Evolutionary conservation across 345 rosid genomes (phyloP).

Genomic region (Linum usitatissimum): DNA sequence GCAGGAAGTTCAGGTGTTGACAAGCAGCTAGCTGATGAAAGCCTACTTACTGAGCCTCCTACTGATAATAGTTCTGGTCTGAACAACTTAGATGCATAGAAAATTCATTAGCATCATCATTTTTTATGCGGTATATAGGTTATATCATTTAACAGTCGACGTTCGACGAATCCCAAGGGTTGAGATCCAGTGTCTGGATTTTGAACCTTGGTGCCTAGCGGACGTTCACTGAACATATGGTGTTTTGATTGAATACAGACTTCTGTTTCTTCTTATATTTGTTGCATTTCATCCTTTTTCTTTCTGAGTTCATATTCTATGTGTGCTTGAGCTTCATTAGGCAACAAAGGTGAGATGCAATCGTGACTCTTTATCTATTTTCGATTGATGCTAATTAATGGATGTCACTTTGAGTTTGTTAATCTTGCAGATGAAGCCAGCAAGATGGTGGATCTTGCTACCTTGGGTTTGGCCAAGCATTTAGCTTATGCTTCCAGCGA

Average conservation of each 20-base stretch:
- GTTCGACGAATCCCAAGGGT: too few species aligned
- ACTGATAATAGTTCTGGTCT: neutral
- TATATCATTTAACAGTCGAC: neutral
- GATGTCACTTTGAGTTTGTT: neutral
- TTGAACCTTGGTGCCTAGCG: constrained; percentile 4
- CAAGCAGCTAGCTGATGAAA: constrained; percentile 38
- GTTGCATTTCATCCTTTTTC: constrained; percentile 10
- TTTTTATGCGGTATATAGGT: constrained; percentile 16
- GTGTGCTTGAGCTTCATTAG: neutral
- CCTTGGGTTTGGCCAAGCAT: neutral
- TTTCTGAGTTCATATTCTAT: neutral
- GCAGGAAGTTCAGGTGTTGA: constrained; percentile 35
- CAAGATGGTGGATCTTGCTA: neutral
- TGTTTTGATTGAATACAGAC: constrained; percentile 16
- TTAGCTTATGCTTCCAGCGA: neutral
- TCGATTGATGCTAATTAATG: neutral
- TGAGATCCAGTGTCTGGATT: too few species aligned
- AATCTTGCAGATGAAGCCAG: neutral
- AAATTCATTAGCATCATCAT: constrained; percentile 12
- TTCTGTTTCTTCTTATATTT: constrained; percentile 12
- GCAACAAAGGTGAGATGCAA: neutral
- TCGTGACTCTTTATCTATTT: neutral
- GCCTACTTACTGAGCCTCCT: constrained; percentile 16
- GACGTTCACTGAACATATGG: constrained; percentile 13
- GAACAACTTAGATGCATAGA: constrained; percentile 11